Conservation (phyloP, 225 moss, liverwort and hornwort species). For the Bryoerythrophyllum caledonicum region DNA sequence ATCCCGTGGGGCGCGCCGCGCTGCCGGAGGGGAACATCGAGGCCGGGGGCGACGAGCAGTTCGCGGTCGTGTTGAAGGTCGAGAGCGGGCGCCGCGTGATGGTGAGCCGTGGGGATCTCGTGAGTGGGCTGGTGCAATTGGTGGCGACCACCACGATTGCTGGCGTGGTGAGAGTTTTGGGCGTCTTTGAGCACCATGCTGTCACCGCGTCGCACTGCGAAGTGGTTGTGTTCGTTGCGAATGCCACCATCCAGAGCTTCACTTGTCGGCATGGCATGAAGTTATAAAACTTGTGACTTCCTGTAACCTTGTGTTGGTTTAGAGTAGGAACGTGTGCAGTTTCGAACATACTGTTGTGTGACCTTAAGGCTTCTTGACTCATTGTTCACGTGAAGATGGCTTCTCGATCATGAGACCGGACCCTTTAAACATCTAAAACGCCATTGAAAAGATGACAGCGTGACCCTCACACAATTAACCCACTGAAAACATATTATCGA, state of each 20-base stretch:
- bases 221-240: conserved; percentile 38
- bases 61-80: conserved; percentile 15
- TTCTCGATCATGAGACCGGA: background rate
- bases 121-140: conserved; percentile 33
- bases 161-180: conserved; percentile 41
- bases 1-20: conserved; percentile 33
- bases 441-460: background rate
- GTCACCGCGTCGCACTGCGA: conserved; percentile 38
- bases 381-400: background rate
- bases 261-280: conserved; percentile 34
- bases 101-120: conserved; percentile 29
- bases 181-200: conserved; percentile 48
- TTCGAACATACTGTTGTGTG: background rate
- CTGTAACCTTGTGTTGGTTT: background rate
- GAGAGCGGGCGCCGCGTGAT: conserved; percentile 24
- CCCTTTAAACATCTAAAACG: background rate
- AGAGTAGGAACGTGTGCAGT: background rate
- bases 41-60: conserved; percentile 20
- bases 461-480: background rate
- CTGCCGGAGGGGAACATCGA: conserved; percentile 36
- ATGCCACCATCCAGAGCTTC: conserved; percentile 50
- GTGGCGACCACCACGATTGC: conserved; percentile 37
- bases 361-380: background rate
- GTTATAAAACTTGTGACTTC: conserved; percentile 9
- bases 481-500: background rate